Evolutionary conservation across 2,329 filamentous ascomycete genomes (phyloP).

Genomic region (Aureobasidium sp.): DNA sequence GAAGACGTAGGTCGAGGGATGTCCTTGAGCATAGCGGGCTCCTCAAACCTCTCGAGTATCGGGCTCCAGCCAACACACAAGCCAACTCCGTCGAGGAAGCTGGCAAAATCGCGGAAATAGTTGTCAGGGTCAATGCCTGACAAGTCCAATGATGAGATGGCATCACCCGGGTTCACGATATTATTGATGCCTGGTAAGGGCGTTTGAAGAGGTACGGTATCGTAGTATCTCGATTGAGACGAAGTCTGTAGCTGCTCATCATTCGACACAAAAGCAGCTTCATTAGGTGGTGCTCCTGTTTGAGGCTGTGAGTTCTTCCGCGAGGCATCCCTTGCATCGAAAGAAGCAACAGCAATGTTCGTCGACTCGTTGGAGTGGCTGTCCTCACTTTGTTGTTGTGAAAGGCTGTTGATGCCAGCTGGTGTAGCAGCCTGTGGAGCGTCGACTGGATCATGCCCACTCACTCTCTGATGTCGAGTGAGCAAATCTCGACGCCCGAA

Average conservation of each 20-base stretch:
- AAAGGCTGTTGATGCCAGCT: neutral
- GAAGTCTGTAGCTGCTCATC: neutral
- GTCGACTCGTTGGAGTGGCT: neutral
- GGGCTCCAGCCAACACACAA: constrained; percentile 1
- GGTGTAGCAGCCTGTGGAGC: neutral
- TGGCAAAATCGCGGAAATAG: neutral
- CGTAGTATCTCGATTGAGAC: neutral
- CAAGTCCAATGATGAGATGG: neutral
- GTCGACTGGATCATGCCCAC: neutral
- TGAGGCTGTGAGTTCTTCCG: neutral
- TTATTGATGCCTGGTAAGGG: neutral
- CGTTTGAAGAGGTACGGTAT: neutral
- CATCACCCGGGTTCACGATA: neutral
- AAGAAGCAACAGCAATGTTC: neutral
- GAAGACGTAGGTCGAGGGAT: neutral
- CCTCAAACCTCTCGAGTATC: neutral
- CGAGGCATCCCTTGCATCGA: too few species aligned
- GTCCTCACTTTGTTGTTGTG: neutral
- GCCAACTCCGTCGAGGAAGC: neutral
- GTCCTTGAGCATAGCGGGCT: neutral
- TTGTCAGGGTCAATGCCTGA: neutral
- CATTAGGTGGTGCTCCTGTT: neutral
- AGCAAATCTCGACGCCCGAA: neutral
- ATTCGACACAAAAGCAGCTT: neutral
- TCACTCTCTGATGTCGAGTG: neutral